Evolutionary conservation across 169 alveolate species (phyloP).

Genomic region (Cryptosporidium andersoni): DNA sequence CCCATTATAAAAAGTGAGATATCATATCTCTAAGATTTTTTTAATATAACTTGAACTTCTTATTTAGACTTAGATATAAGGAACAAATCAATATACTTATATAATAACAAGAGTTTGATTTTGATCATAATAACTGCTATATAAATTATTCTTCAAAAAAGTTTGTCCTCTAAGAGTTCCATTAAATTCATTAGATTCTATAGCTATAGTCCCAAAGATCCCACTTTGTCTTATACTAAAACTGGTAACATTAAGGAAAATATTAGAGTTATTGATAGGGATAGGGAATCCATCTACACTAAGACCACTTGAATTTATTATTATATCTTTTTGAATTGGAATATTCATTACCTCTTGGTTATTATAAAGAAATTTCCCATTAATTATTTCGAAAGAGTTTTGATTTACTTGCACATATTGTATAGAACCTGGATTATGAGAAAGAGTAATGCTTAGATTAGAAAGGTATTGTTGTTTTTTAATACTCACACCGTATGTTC

Average conservation of each 20-base stretch:
- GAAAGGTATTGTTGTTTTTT: conserved; percentile 17
- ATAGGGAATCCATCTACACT: conserved; percentile 2
- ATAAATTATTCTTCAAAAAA: conserved; percentile 20
- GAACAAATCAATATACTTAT: background rate
- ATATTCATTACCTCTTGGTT: conserved; percentile 32
- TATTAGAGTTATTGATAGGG: conserved; percentile 4
- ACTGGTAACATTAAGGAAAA: conserved; percentile 12
- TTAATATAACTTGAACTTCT: too few relatives aligned
- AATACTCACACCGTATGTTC: conserved; percentile 25
- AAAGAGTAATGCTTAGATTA: conserved; percentile 15
- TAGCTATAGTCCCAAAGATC: conserved; percentile 32
- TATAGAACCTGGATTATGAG: conserved; percentile 70
- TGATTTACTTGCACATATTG: conserved; percentile 38
- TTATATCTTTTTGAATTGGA: conserved; percentile 1
- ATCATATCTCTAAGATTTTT: too few relatives aligned
- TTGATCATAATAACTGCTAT: conserved; percentile 33
- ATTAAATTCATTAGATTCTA: conserved; percentile 30
- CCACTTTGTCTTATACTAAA: conserved; percentile 62
- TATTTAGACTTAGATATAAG: too few relatives aligned
- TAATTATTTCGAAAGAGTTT: conserved; percentile 3
- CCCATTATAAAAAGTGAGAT: too few relatives aligned
- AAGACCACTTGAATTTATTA: background rate
- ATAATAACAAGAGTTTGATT: conserved; percentile 25
- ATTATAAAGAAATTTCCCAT: conserved; percentile 55
- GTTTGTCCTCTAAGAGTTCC: conserved; percentile 27